Evolutionary conservation across 2,329 filamentous ascomycete genomes (phyloP), one percentile per base, ranked within the genome.

Genomic region (Endoconidiophora polonica): DNA sequence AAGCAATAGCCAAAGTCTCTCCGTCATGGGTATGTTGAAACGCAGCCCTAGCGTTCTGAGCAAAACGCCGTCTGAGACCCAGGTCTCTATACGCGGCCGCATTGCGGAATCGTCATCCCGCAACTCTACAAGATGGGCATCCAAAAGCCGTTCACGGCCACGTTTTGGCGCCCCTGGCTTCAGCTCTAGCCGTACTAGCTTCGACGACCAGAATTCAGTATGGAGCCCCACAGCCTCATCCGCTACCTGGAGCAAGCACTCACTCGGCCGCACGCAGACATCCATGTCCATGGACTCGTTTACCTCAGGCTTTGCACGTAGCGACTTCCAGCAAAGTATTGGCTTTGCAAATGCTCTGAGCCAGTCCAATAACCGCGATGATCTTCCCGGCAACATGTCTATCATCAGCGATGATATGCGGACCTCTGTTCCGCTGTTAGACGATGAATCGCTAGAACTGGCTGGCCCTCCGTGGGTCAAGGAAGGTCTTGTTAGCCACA

Each of bases 391-490:
- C 40, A 66, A 69, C 1, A 65, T 69, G 55, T 77, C 65, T 59
- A 69, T 68, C 57, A 68, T 72, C 55, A 80, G 81, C 57, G 78
- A 81, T 26, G 75, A 77, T 42, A 65, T 77, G 33, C 71, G 71
- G 44, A 70, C 68, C 1, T 68, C 68, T 1, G 70, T 75, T 4
- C 77, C 82, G 23, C 68, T 95, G 7, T 76, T 96, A 0, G 90
- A 95, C 59, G 91, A 96, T 59, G 91, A 98, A 59, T 86, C 83
- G 0, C 73, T 98, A 10, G 88, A 94, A 60, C 77, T 98, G 38
- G 79, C 83, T 9, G 91, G 91, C 22, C 86, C 91, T n/a, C 91
- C 91, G 0, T 98, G 91, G 91, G 82, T 93, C 24, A 98, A 98
- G 66, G 91, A 98, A 65, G 91, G 91, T 55, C 86, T 93, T 58